These are phyloP conservation scores for Toxoplasma gondii DNA, from an alignment of 169 alveolate species.

Conservation along the genomic window DNA sequence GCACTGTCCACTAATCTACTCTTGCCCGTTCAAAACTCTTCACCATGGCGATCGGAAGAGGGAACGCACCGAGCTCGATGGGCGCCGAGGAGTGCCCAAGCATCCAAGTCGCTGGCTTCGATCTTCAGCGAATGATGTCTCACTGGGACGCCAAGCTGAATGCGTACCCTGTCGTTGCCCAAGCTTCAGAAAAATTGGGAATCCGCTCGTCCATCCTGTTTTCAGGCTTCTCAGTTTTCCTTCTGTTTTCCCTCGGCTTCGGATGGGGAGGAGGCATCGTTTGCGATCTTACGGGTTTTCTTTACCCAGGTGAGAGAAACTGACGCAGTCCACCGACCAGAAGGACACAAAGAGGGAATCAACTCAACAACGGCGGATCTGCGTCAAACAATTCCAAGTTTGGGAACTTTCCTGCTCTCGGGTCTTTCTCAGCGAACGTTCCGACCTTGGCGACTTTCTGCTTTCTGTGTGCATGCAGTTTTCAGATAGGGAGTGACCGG, in stretches of 20 bases:
- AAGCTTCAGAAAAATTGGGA: background rate
- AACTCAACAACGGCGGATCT: too few relatives aligned
- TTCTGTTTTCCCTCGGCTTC: constrained; percentile 21
- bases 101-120: background rate
- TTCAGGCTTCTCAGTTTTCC: background rate
- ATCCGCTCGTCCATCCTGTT: constrained; percentile 24
- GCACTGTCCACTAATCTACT: too few relatives aligned
- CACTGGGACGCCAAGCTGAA: constrained; percentile 19
- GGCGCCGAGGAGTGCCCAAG: constrained; percentile 1
- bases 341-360: background rate
- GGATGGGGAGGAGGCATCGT: constrained; percentile 50
- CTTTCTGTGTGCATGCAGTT: too few relatives aligned
- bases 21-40: background rate
- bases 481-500: too few relatives aligned
- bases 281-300: constrained; percentile 39
- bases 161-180: background rate
- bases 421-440: too few relatives aligned
- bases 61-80: background rate
- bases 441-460: too few relatives aligned
- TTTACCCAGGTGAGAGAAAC: constrained; percentile 34
- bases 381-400: too few relatives aligned
- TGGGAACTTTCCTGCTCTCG: too few relatives aligned
- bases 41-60: background rate
- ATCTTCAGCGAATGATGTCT: constrained; percentile 20
- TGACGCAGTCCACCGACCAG: background rate